A percentile compares a stretch with the other conserved stretches of the same genome.
Conservation (phyloP, 192 early-diverging fungal genomes). For the Gaertneriomyces semiglobifer region DNA sequence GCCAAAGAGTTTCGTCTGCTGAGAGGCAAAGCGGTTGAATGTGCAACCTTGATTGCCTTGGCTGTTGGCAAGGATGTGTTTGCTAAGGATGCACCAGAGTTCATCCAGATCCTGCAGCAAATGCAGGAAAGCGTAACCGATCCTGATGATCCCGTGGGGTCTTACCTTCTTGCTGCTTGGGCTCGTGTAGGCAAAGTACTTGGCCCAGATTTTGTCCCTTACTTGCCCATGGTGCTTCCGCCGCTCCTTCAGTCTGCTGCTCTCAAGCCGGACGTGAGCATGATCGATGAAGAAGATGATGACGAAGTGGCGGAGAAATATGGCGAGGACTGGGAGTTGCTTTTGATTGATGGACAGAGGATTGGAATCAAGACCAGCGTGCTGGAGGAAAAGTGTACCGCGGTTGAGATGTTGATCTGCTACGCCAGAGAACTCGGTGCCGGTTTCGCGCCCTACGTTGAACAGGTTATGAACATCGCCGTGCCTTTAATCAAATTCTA, state of each 20-base stretch:
- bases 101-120: slow-evolving; percentile 75
- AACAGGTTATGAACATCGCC: slow-evolving; percentile 77
- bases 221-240: slow-evolving; percentile 87
- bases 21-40: slow-evolving; percentile 97
- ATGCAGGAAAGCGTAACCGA: slow-evolving; percentile 79
- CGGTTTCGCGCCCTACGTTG: slow-evolving; percentile 82
- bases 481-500: slow-evolving; percentile 92
- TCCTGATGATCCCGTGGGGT: slow-evolving; percentile 87
- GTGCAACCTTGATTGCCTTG: slow-evolving; percentile 89
- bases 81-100: slow-evolving; percentile 69
- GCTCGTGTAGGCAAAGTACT: slow-evolving; percentile 95
- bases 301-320: slow-evolving; percentile 85
- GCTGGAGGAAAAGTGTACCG: slow-evolving; percentile 97
- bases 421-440: slow-evolving; percentile 91
- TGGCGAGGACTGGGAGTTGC: slow-evolving; percentile 97
- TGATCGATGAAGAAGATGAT: slow-evolving; percentile 28
- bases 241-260: slow-evolving; percentile 79
- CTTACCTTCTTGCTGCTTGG: slow-evolving; percentile 94
- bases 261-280: slow-evolving; percentile 88
- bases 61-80: slow-evolving; percentile 91
- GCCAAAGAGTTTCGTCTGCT: slow-evolving; percentile 85
- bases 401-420: slow-evolving; percentile 95
- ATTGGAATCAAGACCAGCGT: slow-evolving; percentile 93
- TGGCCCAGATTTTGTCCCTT: slow-evolving; percentile 90
- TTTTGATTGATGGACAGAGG: slow-evolving; percentile 79